Evolutionary conservation across 2,329 filamentous ascomycete genomes (phyloP).

Genomic region (Fusarium sp.): DNA sequence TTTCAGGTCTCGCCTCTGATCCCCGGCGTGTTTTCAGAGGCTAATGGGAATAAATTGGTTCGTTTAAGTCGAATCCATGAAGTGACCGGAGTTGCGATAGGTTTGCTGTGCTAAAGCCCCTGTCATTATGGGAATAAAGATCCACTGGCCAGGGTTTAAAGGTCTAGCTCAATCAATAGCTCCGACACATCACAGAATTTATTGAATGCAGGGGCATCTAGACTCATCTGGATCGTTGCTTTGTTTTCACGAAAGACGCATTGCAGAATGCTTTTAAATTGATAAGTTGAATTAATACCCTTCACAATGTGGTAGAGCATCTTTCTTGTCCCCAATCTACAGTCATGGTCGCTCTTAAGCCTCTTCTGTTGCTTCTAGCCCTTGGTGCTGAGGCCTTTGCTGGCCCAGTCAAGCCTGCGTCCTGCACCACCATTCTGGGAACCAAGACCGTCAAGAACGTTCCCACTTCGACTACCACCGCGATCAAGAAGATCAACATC

Average conservation of each 20-base stretch:
- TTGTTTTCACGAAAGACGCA: no score
- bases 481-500: neutral
- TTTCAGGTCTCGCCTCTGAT: neutral
- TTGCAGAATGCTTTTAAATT: no score
- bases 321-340: neutral
- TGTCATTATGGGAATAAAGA: neutral
- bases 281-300: no score
- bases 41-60: neutral
- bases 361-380: neutral
- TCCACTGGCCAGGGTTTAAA: neutral
- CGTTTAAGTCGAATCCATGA: neutral
- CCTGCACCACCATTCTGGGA: neutral
- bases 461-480: neutral
- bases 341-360: neutral
- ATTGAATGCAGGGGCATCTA: neutral
- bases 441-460: neutral
- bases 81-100: no score
- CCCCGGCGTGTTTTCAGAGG: neutral
- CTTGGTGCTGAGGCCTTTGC: neutral
- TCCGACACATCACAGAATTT: neutral
- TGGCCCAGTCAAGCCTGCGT: neutral
- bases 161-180: neutral
- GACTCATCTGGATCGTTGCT: neutral
- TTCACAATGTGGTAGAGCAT: neutral
- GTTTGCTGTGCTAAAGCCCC: neutral